Evolutionary conservation across 192 early-diverging fungal genomes (phyloP).

Genomic region (Backusella psychrophila): DNA sequence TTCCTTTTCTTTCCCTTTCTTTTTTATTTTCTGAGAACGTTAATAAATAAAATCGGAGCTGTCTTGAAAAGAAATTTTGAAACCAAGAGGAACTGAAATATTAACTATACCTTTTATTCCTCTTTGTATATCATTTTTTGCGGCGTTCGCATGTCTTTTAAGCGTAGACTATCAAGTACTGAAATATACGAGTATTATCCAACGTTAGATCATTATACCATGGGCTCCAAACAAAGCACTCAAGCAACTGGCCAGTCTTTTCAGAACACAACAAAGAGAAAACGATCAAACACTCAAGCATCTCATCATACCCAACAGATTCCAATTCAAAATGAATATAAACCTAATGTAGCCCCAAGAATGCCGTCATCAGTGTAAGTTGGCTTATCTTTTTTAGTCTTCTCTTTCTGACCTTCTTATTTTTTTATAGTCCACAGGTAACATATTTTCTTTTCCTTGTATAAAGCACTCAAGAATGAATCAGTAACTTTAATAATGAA

Average conservation of each 20-base stretch:
- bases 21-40: not conserved
- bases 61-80: not conserved
- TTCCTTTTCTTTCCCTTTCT: not conserved
- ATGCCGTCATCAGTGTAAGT: not conserved
- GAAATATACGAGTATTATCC: constrained; percentile 14
- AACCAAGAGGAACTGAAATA: not conserved
- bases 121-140: not conserved
- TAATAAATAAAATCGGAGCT: not conserved
- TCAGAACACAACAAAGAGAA: constrained; percentile 7
- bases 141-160: constrained; percentile 20
- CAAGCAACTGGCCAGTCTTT: not conserved
- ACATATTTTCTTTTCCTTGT: not conserved
- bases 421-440: constrained; percentile 17
- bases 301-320: not conserved
- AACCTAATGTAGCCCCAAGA: not conserved
- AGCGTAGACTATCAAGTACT: constrained; percentile 21
- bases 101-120: not conserved
- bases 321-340: not conserved
- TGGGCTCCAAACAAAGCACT: constrained; percentile 30
- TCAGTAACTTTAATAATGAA: not conserved
- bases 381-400: not conserved
- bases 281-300: constrained; percentile 13
- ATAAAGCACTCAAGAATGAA: not conserved
- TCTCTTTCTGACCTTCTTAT: not conserved
- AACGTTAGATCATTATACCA: constrained; percentile 17